These are phyloP conservation scores for Lolium perenne DNA, from an alignment of 176 grass and related monocot species.

Conservation along the genomic window DNA sequence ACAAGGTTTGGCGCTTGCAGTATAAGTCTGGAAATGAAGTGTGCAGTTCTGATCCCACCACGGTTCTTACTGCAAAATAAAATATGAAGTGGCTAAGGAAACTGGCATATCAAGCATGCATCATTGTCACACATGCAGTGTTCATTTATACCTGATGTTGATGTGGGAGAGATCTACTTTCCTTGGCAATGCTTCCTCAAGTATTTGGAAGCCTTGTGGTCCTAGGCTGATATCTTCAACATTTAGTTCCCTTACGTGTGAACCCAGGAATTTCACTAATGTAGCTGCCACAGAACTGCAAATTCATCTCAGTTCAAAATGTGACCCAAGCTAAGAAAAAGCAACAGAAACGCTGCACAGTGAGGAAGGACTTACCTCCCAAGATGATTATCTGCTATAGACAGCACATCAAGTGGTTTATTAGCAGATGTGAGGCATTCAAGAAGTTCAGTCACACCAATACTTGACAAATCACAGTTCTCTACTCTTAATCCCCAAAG, in stretches of 20 bases:
- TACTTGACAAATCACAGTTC: slow-evolving; percentile 62
- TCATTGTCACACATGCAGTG: neutral
- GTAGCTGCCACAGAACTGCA: slow-evolving; percentile 59
- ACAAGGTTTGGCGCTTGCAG: slow-evolving; percentile 49
- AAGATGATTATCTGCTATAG: slow-evolving; percentile 78
- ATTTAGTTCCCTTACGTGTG: slow-evolving; percentile 59
- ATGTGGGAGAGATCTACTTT: slow-evolving; percentile 55
- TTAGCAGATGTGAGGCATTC: slow-evolving; percentile 57
- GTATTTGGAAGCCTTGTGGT: slow-evolving; percentile 58
- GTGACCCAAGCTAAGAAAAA: neutral
- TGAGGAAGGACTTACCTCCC: slow-evolving; percentile 61
- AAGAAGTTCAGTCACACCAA: slow-evolving; percentile 72
- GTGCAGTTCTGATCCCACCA: slow-evolving; percentile 50
- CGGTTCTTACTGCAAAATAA: slow-evolving; percentile 60
- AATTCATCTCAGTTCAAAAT: slow-evolving; percentile 28
- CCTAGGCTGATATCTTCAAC: slow-evolving; percentile 68
- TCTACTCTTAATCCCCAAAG: slow-evolving; percentile 66
- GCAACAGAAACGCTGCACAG: neutral
- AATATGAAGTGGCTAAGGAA: neutral
- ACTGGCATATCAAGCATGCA: neutral
- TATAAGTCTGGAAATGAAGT: slow-evolving; percentile 57
- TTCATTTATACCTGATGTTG: slow-evolving; percentile 65
- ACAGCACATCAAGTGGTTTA: slow-evolving; percentile 69
- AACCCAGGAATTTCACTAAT: slow-evolving; percentile 67
- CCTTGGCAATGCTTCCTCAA: slow-evolving; percentile 58